Conservation (phyloP, 441 rosid genomes). For the Populus hybrid region DNA sequence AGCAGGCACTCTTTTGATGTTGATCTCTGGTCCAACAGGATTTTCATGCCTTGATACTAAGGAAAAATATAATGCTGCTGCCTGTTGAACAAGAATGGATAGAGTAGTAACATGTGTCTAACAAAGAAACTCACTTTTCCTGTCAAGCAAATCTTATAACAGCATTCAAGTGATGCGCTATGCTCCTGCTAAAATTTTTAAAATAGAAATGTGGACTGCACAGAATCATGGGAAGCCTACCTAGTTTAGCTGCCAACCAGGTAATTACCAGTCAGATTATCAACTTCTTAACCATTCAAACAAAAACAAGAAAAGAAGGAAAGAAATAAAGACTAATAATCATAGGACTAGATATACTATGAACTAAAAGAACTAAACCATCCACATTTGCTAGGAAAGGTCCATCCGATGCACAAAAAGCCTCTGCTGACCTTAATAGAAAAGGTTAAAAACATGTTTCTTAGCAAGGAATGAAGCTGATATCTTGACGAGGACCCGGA, state of each 20-base stretch:
- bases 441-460: too few relatives aligned
- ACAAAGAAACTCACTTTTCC: not conserved
- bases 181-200: too few relatives aligned
- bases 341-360: not conserved
- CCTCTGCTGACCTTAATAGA: too few relatives aligned
- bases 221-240: too few relatives aligned
- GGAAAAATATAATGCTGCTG: not conserved
- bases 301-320: not conserved
- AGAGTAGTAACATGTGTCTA: too few relatives aligned
- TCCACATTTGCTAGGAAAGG: not conserved
- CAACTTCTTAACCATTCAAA: too few relatives aligned
- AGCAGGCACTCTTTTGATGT: not conserved
- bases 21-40: too few relatives aligned
- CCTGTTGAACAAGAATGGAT: not conserved
- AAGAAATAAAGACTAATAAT: not conserved
- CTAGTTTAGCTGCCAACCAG: too few relatives aligned
- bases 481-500: not conserved
- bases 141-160: not conserved
- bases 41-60: too few relatives aligned
- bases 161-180: too few relatives aligned
- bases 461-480: not conserved
- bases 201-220: too few relatives aligned
- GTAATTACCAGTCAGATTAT: too few relatives aligned
- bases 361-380: not conserved
- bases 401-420: not conserved